These are phyloP conservation scores for Botrytis squamosa DNA, from an alignment of 2,329 filamentous ascomycete genomes.

Conservation along the genomic window DNA sequence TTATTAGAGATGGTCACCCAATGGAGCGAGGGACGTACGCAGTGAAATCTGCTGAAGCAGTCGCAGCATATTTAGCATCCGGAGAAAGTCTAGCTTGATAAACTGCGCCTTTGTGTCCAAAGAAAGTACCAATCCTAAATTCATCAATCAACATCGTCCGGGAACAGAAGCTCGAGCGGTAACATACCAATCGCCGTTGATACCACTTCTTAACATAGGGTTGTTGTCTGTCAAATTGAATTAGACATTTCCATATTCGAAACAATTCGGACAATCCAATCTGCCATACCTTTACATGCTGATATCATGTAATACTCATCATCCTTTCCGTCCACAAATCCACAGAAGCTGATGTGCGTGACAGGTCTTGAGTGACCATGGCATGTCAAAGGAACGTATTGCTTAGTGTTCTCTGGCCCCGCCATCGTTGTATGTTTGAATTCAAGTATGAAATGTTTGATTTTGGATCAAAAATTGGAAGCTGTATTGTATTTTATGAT, in stretches of 20 bases:
- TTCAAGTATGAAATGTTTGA: neutral
- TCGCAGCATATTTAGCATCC: slow-evolving; percentile 84
- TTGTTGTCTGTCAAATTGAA: slow-evolving; percentile 71
- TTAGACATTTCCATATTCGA: neutral
- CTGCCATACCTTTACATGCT: slow-evolving; percentile 60
- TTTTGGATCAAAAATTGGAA: neutral
- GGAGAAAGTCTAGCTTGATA: slow-evolving; percentile 93
- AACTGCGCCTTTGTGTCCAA: slow-evolving; percentile 96
- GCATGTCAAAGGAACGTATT: slow-evolving; percentile 66
- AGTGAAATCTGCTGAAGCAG: slow-evolving; percentile 93
- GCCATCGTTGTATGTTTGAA: slow-evolving; percentile 30
- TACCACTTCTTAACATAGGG: slow-evolving; percentile 94
- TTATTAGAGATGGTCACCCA: slow-evolving; percentile 36
- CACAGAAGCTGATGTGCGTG: slow-evolving; percentile 71
- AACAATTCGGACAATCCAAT: neutral
- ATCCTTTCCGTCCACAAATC: slow-evolving; percentile 50
- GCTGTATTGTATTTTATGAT: neutral
- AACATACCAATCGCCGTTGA: slow-evolving; percentile 85
- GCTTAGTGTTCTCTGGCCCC: slow-evolving; percentile 33
- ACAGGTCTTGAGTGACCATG: slow-evolving; percentile 74
- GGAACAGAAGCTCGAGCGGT: slow-evolving; percentile 4
- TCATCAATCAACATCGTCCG: slow-evolving; percentile 27
- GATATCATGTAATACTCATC: slow-evolving; percentile 73
- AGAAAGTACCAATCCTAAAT: slow-evolving; percentile 84
- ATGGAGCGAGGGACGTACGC: slow-evolving; percentile 56